Base-by-base conservation (phyloP, 2,329 filamentous ascomycete species). In the Basipetospora chlamydospora region DNA sequence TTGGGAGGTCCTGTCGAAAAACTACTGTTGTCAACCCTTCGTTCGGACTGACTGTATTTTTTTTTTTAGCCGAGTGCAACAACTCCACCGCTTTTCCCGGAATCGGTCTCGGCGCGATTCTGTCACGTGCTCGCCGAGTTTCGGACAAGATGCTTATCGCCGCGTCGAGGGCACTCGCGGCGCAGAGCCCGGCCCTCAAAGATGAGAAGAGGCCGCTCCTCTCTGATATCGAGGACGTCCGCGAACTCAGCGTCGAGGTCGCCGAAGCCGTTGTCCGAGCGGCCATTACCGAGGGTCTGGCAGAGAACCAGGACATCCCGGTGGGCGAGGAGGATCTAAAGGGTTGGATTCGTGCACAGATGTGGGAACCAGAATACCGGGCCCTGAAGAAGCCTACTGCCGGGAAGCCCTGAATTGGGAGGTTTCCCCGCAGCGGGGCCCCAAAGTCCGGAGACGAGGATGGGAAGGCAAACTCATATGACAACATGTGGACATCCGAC, bases 41-140 rank as follows among this genome's bases (percentile, higher is more conserved):
- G 60, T 68, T 40, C 56, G 65, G 20, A 51, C 69, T 49, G n/a
- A n/a, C n/a, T n/a, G n/a, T n/a, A n/a, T n/a, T n/a, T n/a, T n/a
- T n/a, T n/a, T n/a, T 7, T 15, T 2, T 10, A 37, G 35, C 26
- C 17, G 85, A 93, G 55, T 93, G 86, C 59, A 93, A 93, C 59
- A 93, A 93, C 58, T 80, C 76, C 1, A 81, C 82, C 23, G 80
- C 80, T 12, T 93, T 92, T 54, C 85, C 85, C 0, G 84, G 84
- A 0, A 88, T 93, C 40, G 85, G 84, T 0, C 74, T 93, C 1
- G 86, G 84, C 9, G 72, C 72, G 6, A 71, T 94, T 0, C 68
- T 93, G 1, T 77, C 67, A 18, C 74, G 82, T 11, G 66, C 79
- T 3, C 66, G 61, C 10, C 64, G 76, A 1, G 57, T 93, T 20